These are phyloP conservation scores for Acanthamoeba lenticulata DNA, from an alignment of 208 protist genomes.

Conservation along the genomic window DNA sequence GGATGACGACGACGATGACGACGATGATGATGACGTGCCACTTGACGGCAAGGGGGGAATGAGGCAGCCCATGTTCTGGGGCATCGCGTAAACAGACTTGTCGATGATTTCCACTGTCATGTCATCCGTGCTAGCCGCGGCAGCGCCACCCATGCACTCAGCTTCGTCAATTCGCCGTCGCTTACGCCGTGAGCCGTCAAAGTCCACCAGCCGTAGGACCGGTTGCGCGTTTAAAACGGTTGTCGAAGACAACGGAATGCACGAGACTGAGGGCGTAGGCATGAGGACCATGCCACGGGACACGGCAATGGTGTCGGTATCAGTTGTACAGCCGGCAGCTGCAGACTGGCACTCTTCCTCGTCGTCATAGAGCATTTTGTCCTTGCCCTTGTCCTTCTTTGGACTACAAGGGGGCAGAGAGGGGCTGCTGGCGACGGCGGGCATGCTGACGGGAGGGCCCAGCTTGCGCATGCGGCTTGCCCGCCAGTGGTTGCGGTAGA, in stretches of 20 bases:
- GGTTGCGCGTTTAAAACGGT: too few relatives aligned
- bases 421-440: not conserved
- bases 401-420: not conserved
- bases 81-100: not conserved
- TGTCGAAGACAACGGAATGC: too few relatives aligned
- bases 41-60: not conserved
- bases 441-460: not conserved
- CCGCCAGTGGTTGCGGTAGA: not conserved
- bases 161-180: not conserved
- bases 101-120: conserved; percentile 24
- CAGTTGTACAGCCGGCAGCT: not conserved
- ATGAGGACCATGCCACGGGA: too few relatives aligned
- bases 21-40: not conserved
- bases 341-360: not conserved
- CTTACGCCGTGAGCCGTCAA: not conserved
- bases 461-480: not conserved
- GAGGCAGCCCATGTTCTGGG: not conserved
- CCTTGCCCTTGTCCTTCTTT: not conserved
- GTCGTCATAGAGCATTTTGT: not conserved
- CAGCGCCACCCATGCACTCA: not conserved
- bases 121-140: not conserved
- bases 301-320: too few relatives aligned
- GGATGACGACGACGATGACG: not conserved
- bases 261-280: too few relatives aligned
- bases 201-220: too few relatives aligned